Conservation (phyloP, 805 yeast genomes). For the Wickerhamomyces bisporus region DNA sequence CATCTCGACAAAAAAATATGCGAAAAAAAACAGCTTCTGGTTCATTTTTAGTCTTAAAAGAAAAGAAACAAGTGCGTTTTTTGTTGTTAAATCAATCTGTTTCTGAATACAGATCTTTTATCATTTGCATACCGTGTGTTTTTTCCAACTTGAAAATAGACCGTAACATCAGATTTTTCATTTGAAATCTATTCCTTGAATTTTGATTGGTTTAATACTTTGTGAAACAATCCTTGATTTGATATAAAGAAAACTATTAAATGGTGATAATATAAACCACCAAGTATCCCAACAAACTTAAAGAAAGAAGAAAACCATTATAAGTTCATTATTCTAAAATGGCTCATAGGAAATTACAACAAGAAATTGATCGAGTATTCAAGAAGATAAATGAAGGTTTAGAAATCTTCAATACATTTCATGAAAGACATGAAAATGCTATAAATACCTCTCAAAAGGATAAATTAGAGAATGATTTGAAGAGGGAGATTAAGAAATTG, state of each 20-base stretch:
- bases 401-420: constrained; percentile 73
- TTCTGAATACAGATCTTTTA: no score
- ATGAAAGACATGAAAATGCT: constrained; percentile 77
- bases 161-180: no score
- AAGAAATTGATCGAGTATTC: constrained; percentile 82
- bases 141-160: no score
- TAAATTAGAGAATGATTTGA: constrained; percentile 84
- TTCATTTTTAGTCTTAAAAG: neutral
- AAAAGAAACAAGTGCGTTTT: neutral
- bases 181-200: no score
- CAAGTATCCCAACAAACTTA: neutral
- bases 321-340: constrained; percentile 4
- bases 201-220: neutral
- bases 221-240: no score
- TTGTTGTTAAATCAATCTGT: neutral
- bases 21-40: no score
- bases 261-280: constrained; percentile 11
- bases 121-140: no score
- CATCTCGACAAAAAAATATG: neutral
- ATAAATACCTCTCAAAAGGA: constrained; percentile 85
- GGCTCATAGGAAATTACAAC: constrained; percentile 25
- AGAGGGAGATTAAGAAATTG: constrained; percentile 89
- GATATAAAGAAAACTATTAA: neutral
- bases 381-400: constrained; percentile 92
- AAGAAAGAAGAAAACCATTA: neutral